A percentile compares a stretch with the other conserved stretches of the same genome.
These are phyloP conservation scores for Hypoxylon rickii DNA, from an alignment of 495 filamentous ascomycete species.

Conservation along the genomic window DNA sequence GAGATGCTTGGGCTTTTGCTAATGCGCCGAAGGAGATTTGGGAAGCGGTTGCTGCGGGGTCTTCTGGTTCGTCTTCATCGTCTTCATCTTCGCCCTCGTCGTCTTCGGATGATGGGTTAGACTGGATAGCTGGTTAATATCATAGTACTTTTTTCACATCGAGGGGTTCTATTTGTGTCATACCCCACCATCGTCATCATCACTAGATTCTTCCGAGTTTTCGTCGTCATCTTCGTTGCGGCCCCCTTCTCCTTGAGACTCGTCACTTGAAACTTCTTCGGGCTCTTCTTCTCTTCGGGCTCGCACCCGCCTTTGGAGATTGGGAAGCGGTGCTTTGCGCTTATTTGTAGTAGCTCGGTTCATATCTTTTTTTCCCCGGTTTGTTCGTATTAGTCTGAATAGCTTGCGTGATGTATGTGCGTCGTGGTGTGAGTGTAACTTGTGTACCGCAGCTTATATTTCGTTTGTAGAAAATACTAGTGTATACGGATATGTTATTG, in stretches of 20 bases:
- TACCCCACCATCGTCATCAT: conserved; percentile 13
- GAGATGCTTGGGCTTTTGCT: conserved; percentile 76
- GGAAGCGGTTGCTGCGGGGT: conserved; percentile 49
- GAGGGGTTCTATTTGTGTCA: neutral
- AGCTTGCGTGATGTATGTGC: neutral
- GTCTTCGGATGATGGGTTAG: conserved; percentile 27
- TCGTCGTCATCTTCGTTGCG: conserved; percentile 36
- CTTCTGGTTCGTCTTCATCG: conserved; percentile 39
- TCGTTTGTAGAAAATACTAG: too few species aligned
- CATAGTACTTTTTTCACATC: neutral
- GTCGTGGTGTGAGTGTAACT: too few species aligned
- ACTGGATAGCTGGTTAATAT: conserved; percentile 4
- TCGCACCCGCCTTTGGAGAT: conserved; percentile 63
- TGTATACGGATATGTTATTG: too few species aligned
- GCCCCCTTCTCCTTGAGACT: conserved; percentile 40
- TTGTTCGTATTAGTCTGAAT: too few species aligned
- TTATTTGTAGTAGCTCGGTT: conserved; percentile 13
- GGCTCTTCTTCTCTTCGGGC: conserved; percentile 61
- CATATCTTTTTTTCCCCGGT: too few species aligned
- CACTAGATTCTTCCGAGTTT: conserved; percentile 7
- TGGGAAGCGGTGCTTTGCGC: conserved; percentile 30
- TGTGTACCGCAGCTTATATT: too few species aligned
- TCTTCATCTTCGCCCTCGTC: too few species aligned
- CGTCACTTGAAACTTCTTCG: conserved; percentile 45
- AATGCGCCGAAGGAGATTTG: conserved; percentile 84